These are phyloP conservation scores for Adiantum capillusveneris DNA, from an alignment of 75 land plant genomes.

Conservation along the genomic window DNA sequence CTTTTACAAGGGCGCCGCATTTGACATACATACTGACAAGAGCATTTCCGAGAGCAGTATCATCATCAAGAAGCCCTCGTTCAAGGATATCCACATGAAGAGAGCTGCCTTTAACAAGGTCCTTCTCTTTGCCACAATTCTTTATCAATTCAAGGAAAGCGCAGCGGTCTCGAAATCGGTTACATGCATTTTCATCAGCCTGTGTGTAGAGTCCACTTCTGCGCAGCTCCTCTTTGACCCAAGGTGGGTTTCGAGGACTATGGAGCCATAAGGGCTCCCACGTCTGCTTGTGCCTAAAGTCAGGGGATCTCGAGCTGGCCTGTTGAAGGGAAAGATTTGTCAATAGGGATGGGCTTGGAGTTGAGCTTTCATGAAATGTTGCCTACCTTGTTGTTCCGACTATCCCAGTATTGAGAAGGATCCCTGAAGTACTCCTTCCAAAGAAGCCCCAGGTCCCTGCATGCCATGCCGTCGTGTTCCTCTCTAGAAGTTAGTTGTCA, in stretches of 20 bases:
- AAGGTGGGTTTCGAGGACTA: background rate
- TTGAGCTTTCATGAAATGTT: too few relatives aligned
- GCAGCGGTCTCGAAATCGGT: background rate
- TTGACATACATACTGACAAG: constrained; percentile 17
- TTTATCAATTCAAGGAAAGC: background rate
- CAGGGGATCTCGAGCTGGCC: background rate
- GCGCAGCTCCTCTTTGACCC: background rate
- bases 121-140: background rate
- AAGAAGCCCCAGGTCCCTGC: background rate
- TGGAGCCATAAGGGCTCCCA: background rate
- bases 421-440: background rate
- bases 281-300: background rate
- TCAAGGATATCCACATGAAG: background rate
- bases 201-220: background rate
- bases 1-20: constrained; percentile 11
- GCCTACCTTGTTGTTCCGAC: background rate
- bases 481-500: too few relatives aligned
- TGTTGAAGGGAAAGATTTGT: background rate
- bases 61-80: background rate
- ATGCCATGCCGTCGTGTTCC: too few relatives aligned
- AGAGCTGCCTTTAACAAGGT: background rate
- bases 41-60: constrained; percentile 7
- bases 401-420: background rate
- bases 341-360: too few relatives aligned
- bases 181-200: background rate